Base-by-base conservation (phyloP, 306 rosid genomes). In the Gleditsia sinensis region DNA sequence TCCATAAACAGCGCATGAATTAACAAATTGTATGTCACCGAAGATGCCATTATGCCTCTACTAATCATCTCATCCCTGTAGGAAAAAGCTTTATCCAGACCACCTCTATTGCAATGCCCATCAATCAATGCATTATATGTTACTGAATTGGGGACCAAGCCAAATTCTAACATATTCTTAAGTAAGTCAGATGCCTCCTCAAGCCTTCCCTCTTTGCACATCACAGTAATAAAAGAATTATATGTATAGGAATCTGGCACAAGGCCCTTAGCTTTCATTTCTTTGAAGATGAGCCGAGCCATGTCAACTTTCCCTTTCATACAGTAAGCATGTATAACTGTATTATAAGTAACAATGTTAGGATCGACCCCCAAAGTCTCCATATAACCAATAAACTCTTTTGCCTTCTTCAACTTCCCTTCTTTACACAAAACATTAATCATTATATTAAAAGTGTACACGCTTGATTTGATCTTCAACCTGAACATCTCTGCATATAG, bases 401-500 rank as follows among this genome's bases (percentile, higher is more conserved):
- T 88, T 0, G 98, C 97, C 80, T 74, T 88, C 81, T 86, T 88
- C 87, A 91, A 60, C 87, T 91, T 94, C 46, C 91, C 96, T 81
- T 91, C 89, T 80, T 81, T 94, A 50, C 97, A 91, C 83, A 94
- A 75, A 59, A 89, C 92, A 86, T 91, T 86, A 45, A 91, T 81
- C 97, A 94, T 94, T 0, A 94, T 91, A 48, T 94, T 94, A 53
- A 86, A 91, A 4, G 98, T 91, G 62, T 37, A 83, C 5, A 83
- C 78, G 19, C 83, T 86, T 0, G 97, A 94, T 71, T 72, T 87
- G 9, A 94, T 83, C 24, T 79, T 78, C 89, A 89, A 61, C 86
- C 89, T 86, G 81, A 89, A 89, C 98, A 94, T 91, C 76, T 94
- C 96, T 0, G 94, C 91, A 75, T 91, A 94, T 46, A 94, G 42